These are phyloP conservation scores for Scytalidium lignicola DNA, from an alignment of 2,329 filamentous ascomycete species.

Conservation along the genomic window DNA sequence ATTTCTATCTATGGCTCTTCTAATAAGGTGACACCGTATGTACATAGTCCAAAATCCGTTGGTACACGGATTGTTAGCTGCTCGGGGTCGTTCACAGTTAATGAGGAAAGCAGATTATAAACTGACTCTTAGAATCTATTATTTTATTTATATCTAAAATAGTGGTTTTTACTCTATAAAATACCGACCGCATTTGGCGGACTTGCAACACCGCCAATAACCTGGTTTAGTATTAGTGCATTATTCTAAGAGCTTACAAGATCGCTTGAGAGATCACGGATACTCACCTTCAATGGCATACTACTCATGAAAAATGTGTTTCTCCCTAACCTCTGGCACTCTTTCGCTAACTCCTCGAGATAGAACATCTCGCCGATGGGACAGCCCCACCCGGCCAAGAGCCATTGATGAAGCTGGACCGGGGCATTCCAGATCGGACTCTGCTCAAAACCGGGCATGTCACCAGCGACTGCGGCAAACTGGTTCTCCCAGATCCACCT, in stretches of 20 bases:
- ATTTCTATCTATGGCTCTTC: no score
- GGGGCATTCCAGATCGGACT: conserved; percentile 15
- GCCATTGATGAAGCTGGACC: conserved; percentile 16
- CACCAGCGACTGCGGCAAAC: conserved; percentile 40
- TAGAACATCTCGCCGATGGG: conserved; percentile 18
- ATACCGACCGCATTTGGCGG: conserved; percentile 26
- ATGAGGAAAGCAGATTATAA: no score
- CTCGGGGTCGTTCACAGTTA: no score
- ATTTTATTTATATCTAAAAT: no score
- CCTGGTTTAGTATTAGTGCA: background rate
- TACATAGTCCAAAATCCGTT: no score
- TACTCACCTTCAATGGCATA: conserved; percentile 5
- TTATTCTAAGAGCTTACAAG: background rate
- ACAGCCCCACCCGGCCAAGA: conserved; percentile 15
- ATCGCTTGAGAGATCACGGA: background rate
- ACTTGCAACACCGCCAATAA: conserved; percentile 24
- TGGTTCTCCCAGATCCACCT: conserved; percentile 41
- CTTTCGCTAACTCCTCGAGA: conserved; percentile 12
- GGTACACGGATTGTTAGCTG: no score
- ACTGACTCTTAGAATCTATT: no score
- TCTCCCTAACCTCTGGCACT: conserved; percentile 8
- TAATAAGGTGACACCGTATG: no score
- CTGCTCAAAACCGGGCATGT: conserved; percentile 38
- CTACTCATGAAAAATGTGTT: conserved; percentile 17
- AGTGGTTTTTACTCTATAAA: no score